These are phyloP conservation scores for Boletus subparvulus DNA, from an alignment of 768 basidiomycete genomes.

Conservation along the genomic window DNA sequence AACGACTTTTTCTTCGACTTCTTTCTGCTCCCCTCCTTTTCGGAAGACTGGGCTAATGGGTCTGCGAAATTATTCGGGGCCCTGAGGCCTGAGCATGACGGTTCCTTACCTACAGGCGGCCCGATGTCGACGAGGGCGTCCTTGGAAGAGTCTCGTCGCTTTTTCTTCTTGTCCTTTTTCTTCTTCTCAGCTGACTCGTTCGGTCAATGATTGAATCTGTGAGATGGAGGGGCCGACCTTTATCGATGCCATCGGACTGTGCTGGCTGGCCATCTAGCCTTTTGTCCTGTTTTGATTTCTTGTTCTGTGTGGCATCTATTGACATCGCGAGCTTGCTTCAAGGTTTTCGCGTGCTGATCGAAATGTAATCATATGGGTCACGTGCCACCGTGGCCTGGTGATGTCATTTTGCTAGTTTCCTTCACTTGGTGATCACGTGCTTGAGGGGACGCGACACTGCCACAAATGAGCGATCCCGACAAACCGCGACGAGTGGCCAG, in stretches of 20 bases:
- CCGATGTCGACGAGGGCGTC: not conserved
- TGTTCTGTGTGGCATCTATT: not conserved
- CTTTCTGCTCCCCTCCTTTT: not conserved
- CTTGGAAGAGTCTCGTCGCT: conserved; percentile 19
- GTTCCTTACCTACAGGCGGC: not conserved
- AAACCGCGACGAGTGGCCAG: not conserved
- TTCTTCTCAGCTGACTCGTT: conserved; percentile 28
- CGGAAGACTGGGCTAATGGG: conserved; percentile 1
- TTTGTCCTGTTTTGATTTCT: not conserved
- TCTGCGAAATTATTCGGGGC: not conserved
- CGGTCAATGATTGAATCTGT: conserved; percentile 4
- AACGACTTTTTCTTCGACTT: conserved; percentile 16
- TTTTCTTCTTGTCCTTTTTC: conserved; percentile 44
- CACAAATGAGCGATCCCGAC: conserved; percentile 15
- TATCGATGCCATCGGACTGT: not conserved
- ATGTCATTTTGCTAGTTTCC: not conserved
- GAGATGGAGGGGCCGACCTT: conserved; percentile 19
- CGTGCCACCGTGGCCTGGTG: not conserved
- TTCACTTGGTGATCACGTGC: conserved; percentile 18
- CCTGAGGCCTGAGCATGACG: not conserved
- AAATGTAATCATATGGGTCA: conserved; percentile 3
- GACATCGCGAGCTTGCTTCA: not conserved
- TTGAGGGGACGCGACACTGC: conserved; percentile 15
- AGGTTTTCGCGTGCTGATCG: not conserved
- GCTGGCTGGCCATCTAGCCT: not conserved